Percentiles rank a stretch among this genome's conserved stretches.
Evolutionary conservation across 2,329 filamentous ascomycete genomes (phyloP).

Genomic region (Fusarium mangiferae): DNA sequence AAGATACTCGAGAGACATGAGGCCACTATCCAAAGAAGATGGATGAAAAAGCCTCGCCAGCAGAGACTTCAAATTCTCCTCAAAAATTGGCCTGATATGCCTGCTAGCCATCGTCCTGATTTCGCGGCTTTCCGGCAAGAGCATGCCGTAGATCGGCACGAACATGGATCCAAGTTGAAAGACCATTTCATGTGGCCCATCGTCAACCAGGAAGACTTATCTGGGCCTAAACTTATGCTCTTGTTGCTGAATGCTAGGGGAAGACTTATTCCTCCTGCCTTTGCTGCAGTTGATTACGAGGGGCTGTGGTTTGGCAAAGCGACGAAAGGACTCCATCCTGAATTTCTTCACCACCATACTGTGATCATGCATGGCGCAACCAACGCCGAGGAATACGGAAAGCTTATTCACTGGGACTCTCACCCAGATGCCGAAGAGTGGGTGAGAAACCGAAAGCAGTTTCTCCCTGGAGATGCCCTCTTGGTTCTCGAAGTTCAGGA

Average conservation of each 20-base stretch:
- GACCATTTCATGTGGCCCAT: constrained; percentile 61
- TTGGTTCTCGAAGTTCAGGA: constrained; percentile 63
- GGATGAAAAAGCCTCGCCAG: constrained; percentile 61
- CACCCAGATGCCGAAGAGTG: constrained; percentile 52
- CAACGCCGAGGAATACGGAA: constrained; percentile 49
- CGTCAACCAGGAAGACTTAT: constrained; percentile 68
- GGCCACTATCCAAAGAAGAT: constrained; percentile 61
- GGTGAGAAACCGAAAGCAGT: constrained; percentile 50
- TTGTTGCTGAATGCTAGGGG: constrained; percentile 65
- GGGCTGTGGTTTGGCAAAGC: constrained; percentile 46
- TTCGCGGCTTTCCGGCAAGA: constrained; percentile 52
- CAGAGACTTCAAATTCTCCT: constrained; percentile 60
- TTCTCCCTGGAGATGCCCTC: constrained; percentile 59
- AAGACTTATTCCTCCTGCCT: constrained; percentile 57
- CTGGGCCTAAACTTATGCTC: constrained; percentile 54
- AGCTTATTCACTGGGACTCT: constrained; percentile 48
- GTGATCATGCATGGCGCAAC: constrained; percentile 50
- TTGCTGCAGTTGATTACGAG: constrained; percentile 58
- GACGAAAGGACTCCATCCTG: constrained; percentile 37
- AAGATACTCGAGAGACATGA: constrained; percentile 62
- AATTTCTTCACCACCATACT: constrained; percentile 46
- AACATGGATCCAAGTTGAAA: constrained; percentile 33
- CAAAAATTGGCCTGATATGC: constrained; percentile 61
- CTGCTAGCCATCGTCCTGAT: constrained; percentile 62
- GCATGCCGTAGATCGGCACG: constrained; percentile 8